Conservation (phyloP, 164 flowering plant species). For the Cinnamomum chago region DNA sequence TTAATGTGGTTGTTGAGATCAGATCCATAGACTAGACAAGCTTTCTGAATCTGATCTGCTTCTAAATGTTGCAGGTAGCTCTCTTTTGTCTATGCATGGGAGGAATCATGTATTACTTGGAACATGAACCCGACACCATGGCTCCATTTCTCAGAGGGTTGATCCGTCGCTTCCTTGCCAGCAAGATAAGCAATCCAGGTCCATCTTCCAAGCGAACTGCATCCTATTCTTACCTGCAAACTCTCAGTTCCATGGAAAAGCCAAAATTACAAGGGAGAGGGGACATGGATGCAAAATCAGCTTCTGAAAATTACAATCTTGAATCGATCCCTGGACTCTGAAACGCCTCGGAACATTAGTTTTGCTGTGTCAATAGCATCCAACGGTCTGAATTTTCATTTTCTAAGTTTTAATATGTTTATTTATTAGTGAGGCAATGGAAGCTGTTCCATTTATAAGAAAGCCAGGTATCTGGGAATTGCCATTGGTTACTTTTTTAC, state of each 20-base stretch:
- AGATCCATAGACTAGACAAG: background rate
- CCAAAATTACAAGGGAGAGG: slow-evolving; percentile 37
- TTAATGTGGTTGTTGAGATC: too few relatives aligned
- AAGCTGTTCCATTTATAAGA: background rate
- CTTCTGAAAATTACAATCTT: slow-evolving; percentile 70
- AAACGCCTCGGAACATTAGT: slow-evolving; percentile 3
- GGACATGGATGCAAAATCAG: slow-evolving; percentile 32
- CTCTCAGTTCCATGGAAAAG: slow-evolving; percentile 51
- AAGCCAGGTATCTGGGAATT: background rate
- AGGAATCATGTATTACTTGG: slow-evolving; percentile 91
- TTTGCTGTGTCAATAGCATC: background rate
- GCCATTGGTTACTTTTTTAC: background rate
- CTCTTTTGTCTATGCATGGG: slow-evolving; percentile 90
- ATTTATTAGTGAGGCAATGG: background rate
- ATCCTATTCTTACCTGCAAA: slow-evolving; percentile 59
- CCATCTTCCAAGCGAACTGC: slow-evolving; percentile 44
- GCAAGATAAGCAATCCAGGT: slow-evolving; percentile 80
- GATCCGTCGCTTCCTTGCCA: slow-evolving; percentile 90
- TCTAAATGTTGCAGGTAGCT: slow-evolving; percentile 50
- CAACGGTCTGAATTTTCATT: background rate
- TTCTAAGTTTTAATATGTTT: background rate
- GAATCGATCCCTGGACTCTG: slow-evolving; percentile 92
- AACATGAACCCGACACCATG: slow-evolving; percentile 96
- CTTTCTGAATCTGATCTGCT: background rate
- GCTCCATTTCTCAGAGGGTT: slow-evolving; percentile 88